Evolutionary conservation across 1,139 yeast genomes (phyloP).

Genomic region (Debaryomyces singareniensis): DNA sequence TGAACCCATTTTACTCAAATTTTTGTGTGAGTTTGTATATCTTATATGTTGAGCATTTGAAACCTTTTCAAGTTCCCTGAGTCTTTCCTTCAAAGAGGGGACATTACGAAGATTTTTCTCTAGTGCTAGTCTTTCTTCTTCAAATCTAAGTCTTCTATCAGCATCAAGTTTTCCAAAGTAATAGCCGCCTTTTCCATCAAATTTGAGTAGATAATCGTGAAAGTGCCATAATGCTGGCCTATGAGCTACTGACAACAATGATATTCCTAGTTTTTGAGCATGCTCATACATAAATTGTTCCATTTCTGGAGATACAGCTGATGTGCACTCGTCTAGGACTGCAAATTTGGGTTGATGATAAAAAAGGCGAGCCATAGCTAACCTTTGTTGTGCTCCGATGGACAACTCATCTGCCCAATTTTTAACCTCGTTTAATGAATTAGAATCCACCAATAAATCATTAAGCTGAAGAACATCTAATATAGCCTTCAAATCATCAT

Average conservation of each 20-base stretch:
- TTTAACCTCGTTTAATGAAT: slow-evolving; percentile 58
- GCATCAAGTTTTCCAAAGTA: slow-evolving; percentile 67
- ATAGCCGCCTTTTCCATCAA: slow-evolving; percentile 79
- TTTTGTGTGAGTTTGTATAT: slow-evolving; percentile 12
- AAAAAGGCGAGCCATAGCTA: slow-evolving; percentile 90
- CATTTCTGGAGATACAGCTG: slow-evolving; percentile 87
- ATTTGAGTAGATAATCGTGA: slow-evolving; percentile 75
- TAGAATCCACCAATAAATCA: slow-evolving; percentile 36
- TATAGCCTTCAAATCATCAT: slow-evolving; percentile 57
- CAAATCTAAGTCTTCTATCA: slow-evolving; percentile 57
- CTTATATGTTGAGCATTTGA: slow-evolving; percentile 37
- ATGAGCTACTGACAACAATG: slow-evolving; percentile 86
- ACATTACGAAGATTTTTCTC: slow-evolving; percentile 64
- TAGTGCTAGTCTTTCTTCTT: slow-evolving; percentile 61
- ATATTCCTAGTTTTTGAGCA: slow-evolving; percentile 75
- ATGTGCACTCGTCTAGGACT: slow-evolving; percentile 91
- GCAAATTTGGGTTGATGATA: slow-evolving; percentile 92
- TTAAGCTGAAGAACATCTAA: slow-evolving; percentile 54
- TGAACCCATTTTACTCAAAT: not conserved
- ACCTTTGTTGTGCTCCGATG: slow-evolving; percentile 87
- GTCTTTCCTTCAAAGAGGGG: slow-evolving; percentile 57
- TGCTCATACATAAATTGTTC: slow-evolving; percentile 85
- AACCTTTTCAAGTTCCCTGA: slow-evolving; percentile 52
- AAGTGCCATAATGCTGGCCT: slow-evolving; percentile 91
- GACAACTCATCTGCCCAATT: slow-evolving; percentile 90